These are phyloP conservation scores for Lolium rigidum DNA, from an alignment of 176 grass and related monocot species.

Conservation along the genomic window DNA sequence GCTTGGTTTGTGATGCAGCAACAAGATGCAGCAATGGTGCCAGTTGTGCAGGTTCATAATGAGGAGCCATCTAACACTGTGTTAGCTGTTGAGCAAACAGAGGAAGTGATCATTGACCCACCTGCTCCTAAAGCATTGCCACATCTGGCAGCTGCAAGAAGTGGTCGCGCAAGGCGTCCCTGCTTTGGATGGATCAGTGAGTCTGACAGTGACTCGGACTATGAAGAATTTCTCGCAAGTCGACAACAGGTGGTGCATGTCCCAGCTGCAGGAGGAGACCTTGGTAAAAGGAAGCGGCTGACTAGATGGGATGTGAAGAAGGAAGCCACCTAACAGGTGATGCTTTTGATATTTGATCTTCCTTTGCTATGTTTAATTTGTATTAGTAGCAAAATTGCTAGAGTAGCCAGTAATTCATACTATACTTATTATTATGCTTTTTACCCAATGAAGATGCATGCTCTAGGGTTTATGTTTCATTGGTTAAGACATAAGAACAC, in stretches of 20 bases:
- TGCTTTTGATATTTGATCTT: background rate
- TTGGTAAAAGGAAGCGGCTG: background rate
- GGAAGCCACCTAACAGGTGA: background rate
- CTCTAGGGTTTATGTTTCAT: background rate
- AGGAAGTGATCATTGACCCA: background rate
- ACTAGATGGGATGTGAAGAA: constrained; percentile 32
- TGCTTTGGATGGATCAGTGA: constrained; percentile 48
- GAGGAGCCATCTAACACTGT: background rate
- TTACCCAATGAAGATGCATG: background rate
- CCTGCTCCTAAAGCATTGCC: background rate
- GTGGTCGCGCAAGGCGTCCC: background rate
- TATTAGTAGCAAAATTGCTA: background rate
- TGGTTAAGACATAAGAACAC: background rate
- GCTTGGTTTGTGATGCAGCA: constrained; percentile 24
- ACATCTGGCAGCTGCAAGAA: background rate
- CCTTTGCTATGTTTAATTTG: background rate
- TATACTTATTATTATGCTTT: background rate
- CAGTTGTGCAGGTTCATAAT: constrained; percentile 3
- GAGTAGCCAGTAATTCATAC: background rate
- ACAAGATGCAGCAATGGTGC: background rate
- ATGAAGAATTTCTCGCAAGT: constrained; percentile 10
- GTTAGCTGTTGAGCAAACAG: background rate
- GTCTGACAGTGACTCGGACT: constrained; percentile 29
- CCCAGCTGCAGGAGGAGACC: background rate
- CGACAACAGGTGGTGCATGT: background rate